Evolutionary conservation across 2,329 filamentous ascomycete species (phyloP).

Genomic region (Talaromyces pinophilus): DNA sequence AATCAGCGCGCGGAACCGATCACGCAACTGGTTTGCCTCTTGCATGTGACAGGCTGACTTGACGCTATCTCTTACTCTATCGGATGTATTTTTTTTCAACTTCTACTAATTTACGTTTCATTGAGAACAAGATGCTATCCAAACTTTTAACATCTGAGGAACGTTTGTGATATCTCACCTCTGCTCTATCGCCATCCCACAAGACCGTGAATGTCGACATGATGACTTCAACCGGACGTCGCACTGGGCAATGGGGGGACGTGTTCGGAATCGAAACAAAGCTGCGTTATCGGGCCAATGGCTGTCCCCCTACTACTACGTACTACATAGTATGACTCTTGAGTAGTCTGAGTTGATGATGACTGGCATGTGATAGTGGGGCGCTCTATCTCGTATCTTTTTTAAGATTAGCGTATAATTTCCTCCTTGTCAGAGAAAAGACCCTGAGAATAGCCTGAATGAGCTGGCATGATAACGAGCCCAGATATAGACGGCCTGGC

Average conservation of each 20-base stretch:
- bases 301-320: too few relatives aligned
- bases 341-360: background rate
- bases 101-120: background rate
- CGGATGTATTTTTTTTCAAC: background rate
- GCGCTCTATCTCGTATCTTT: background rate
- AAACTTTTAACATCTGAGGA: background rate
- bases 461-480: background rate
- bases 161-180: background rate
- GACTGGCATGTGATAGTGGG: slow-evolving; percentile 22
- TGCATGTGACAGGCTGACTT: slow-evolving; percentile 20
- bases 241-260: background rate
- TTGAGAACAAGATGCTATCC: background rate
- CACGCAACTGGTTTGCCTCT: slow-evolving; percentile 19
- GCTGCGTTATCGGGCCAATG: slow-evolving; percentile 11
- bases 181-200: background rate
- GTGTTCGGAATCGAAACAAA: background rate
- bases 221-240: background rate
- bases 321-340: background rate
- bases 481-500: background rate
- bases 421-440: too few relatives aligned
- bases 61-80: background rate
- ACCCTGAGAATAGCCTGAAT: background rate
- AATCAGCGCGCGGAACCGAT: slow-evolving; percentile 9
- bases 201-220: background rate
- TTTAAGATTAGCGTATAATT: background rate